A percentile compares a stretch with the other conserved stretches of the same genome.
Conservation (phyloP, 2,329 filamentous ascomycete genomes). For the Aureobasidium sp. region DNA sequence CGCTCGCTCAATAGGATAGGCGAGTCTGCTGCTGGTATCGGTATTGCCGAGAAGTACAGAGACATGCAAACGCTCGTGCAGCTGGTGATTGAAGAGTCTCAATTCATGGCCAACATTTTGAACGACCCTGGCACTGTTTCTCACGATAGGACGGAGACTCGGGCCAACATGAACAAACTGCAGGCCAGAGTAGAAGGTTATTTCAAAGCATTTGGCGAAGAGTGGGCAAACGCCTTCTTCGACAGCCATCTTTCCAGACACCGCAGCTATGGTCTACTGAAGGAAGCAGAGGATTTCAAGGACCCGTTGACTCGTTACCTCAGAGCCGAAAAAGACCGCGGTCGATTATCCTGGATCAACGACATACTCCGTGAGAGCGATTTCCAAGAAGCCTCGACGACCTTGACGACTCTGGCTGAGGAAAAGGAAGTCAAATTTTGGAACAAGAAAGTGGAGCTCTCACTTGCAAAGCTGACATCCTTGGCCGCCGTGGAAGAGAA, state of each 20-base stretch:
- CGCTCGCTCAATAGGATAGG: constrained; percentile 42
- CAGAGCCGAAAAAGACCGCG: constrained; percentile 61
- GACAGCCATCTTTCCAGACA: constrained; percentile 43
- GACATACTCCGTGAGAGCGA: constrained; percentile 73
- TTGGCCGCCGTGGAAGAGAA: constrained; percentile 53
- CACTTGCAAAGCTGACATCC: constrained; percentile 70
- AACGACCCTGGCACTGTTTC: constrained; percentile 29
- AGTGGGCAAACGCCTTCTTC: constrained; percentile 72
- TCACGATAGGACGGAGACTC: constrained; percentile 23
- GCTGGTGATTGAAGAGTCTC: constrained; percentile 39
- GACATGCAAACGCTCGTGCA: constrained; percentile 58
- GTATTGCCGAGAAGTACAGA: constrained; percentile 54
- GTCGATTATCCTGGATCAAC: constrained; percentile 90
- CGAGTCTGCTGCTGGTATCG: constrained; percentile 51
- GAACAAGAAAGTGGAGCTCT: constrained; percentile 90
- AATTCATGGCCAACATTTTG: constrained; percentile 32
- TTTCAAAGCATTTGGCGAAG: constrained; percentile 58
- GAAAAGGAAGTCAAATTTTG: constrained; percentile 72
- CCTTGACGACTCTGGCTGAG: constrained; percentile 63
- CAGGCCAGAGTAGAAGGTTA: constrained; percentile 40
- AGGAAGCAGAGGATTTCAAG: constrained; percentile 60
- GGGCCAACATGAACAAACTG: constrained; percentile 38
- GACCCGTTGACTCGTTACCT: constrained; percentile 72
- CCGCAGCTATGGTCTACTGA: constrained; percentile 46
- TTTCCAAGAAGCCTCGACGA: constrained; percentile 64